A percentile compares a stretch with the other conserved stretches of the same genome.
Conservation (phyloP, 345 rosid genomes). For the Salix exigua region DNA sequence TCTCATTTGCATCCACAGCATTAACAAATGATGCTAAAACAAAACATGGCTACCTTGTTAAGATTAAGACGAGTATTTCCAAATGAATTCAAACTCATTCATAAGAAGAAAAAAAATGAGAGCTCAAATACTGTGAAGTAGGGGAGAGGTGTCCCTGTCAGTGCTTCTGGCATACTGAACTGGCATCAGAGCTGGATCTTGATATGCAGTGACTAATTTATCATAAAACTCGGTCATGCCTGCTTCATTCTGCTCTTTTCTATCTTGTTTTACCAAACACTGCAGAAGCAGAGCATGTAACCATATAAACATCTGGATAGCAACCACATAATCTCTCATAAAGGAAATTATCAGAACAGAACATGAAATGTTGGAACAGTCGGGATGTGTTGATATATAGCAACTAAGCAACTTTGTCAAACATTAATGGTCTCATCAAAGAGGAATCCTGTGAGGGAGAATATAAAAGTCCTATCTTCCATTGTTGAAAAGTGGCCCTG, state of each 20-base stretch:
- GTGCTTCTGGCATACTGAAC: slow-evolving; percentile 35
- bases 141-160: slow-evolving; percentile 42
- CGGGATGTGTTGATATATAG: not conserved
- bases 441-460: too few species aligned
- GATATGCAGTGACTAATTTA: slow-evolving; percentile 54
- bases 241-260: slow-evolving; percentile 53
- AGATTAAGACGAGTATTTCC: not conserved
- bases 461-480: too few species aligned
- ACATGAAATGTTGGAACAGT: not conserved
- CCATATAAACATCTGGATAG: slow-evolving; percentile 9
- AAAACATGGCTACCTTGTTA: not conserved
- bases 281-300: slow-evolving; percentile 30
- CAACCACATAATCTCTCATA: not conserved
- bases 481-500: too few species aligned
- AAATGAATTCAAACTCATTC: not conserved
- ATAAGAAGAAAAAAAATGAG: too few species aligned
- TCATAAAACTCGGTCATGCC: slow-evolving; percentile 55
- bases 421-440: too few species aligned
- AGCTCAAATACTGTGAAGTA: slow-evolving; percentile 35
- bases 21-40: too few species aligned
- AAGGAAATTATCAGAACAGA: not conserved
- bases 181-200: slow-evolving; percentile 63
- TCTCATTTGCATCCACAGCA: too few species aligned
- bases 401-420: too few species aligned
- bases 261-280: slow-evolving; percentile 79